phyloP scores from a whole-genome alignment of 2,329 filamentous ascomycete genomes.

The Aspergillus caelatus region DNA sequence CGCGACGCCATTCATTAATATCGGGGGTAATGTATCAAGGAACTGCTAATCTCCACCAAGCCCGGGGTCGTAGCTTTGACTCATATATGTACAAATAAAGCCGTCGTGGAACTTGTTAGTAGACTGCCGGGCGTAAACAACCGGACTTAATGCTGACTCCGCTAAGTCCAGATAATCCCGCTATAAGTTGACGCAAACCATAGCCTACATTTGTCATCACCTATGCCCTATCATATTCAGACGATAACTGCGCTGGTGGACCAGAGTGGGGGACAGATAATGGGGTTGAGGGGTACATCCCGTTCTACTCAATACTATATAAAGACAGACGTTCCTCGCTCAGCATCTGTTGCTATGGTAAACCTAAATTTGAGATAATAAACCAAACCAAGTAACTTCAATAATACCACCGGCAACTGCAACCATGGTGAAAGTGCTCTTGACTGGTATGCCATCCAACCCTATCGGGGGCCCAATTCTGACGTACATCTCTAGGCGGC shows the following conservation, averaged over 20 bases:
- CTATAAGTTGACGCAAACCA: constrained; percentile 5
- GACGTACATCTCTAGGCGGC: constrained; percentile 48
- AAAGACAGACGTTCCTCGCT: neutral
- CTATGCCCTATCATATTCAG: constrained; percentile 9
- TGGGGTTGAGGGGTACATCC: constrained; percentile 3
- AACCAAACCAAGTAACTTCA: neutral
- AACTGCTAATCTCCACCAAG: neutral
- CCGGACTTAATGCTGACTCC: neutral
- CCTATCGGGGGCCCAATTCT: constrained; percentile 5
- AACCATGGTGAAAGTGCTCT: constrained; percentile 44
- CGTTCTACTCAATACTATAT: neutral
- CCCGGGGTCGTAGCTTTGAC: neutral
- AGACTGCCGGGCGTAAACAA: neutral
- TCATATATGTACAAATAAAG: neutral
- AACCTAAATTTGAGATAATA: neutral
- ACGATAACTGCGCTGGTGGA: constrained; percentile 9
- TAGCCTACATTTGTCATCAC: constrained; percentile 14
- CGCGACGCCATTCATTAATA: neutral
- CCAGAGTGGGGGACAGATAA: constrained; percentile 13
- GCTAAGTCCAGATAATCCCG: constrained; percentile 2
- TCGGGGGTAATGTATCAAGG: neutral
- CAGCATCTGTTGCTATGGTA: neutral
- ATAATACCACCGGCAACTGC: neutral
- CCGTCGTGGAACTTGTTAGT: neutral
- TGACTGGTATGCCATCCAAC: constrained; percentile 33